Evolutionary conservation across 441 rosid species (phyloP), one percentile per base, ranked within the genome.

Genomic region (Populus hybrid): DNA sequence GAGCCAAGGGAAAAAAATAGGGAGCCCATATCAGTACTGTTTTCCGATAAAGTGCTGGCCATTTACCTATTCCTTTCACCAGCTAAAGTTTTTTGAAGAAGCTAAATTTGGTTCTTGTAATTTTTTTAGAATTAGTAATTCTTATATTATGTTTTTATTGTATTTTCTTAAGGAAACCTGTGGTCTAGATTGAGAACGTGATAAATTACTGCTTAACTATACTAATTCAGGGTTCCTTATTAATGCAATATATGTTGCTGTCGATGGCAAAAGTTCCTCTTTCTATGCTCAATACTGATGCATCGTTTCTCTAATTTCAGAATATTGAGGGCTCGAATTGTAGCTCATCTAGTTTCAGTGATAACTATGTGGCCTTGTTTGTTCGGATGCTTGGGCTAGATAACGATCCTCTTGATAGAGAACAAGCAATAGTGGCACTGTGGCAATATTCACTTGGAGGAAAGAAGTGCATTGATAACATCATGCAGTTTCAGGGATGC

Each of bases 371-470:
- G 40, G 87, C 87, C 67, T 83, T 92, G 85, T 94, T 94, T 80
- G 90, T 94, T 71, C 87, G 92, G 76, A 92, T 91, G 96, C 97
- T 94, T 32, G 98, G 98, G 76, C 81, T 94, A 69, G 98, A 92
- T 82, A 83, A 92, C 69, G 94, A 90, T 75, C 89, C 91, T 24
- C 91, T 89, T 74, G 97, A 94, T 74, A 86, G 97, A 85, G 95
- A 94, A 75, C 94, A 91, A 59, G 97, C 95, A n/a, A 69, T 92
- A 74, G 87, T 84, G 72, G 89, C 94, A 18, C 79, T 94, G 26
- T 91, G 97, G 97, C 88, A 90, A 79, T 91, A 91, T 74, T 90
- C 98, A 20, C 80, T 91, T 5, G 92, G 93, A 67, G 98, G 97
- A 79, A 94, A 89, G 85, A 87, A 91, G 73, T 89, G 90, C 24